Conservation (phyloP, 192 early-diverging fungal genomes). For the Coemansia sp. region DNA sequence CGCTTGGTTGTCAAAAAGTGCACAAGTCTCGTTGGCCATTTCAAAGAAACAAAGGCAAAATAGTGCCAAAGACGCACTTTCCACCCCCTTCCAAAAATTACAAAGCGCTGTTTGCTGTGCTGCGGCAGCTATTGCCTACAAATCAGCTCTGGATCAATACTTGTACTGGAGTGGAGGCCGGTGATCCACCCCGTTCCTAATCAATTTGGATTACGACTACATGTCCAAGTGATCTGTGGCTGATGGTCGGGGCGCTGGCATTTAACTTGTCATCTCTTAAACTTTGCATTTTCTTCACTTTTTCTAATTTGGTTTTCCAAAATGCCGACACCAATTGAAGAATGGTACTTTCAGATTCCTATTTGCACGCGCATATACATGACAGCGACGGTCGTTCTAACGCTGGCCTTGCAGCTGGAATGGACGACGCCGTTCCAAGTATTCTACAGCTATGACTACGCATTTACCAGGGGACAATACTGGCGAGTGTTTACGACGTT, state of each 20-base stretch:
- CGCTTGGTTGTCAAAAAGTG: too few species aligned
- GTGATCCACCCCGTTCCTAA: not conserved
- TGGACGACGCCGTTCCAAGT: constrained; percentile 79
- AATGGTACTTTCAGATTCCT: constrained; percentile 91
- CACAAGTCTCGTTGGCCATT: too few species aligned
- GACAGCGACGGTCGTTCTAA: constrained; percentile 74
- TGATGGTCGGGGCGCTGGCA: too few species aligned
- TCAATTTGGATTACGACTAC: not conserved
- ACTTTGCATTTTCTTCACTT: not conserved
- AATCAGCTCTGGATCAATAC: not conserved
- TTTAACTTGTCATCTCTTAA: not conserved
- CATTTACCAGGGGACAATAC: constrained; percentile 76
- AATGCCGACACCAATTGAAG: constrained; percentile 70
- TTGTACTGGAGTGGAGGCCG: not conserved
- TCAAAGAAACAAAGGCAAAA: too few species aligned
- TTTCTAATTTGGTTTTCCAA: not conserved
- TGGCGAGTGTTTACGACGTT: constrained; percentile 94
- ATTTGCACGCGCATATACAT: constrained; percentile 84
- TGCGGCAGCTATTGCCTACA: too few species aligned
- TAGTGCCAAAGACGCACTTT: too few species aligned
- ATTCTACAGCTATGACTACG: constrained; percentile 75
- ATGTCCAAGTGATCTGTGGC: not conserved
- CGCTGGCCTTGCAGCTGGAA: constrained; percentile 86
- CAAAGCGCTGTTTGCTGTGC: too few species aligned
- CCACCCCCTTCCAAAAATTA: too few species aligned